These are phyloP conservation scores for Gossypium davidsonii DNA, from an alignment of 441 rosid genomes.

Conservation along the genomic window DNA sequence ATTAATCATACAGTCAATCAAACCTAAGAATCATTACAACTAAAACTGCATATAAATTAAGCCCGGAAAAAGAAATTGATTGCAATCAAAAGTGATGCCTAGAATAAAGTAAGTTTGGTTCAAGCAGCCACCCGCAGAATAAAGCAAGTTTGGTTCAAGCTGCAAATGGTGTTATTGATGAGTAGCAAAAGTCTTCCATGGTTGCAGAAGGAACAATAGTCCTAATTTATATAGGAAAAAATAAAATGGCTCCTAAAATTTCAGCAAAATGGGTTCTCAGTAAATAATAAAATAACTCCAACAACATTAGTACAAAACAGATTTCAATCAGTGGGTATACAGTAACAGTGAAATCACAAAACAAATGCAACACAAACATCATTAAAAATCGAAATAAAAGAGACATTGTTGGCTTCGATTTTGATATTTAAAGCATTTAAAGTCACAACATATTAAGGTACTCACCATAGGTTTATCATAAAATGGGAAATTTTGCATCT, in stretches of 20 bases:
- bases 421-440: background rate
- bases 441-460: background rate
- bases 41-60: background rate
- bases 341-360: background rate
- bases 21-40: slow-evolving; percentile 5
- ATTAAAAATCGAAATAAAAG: background rate
- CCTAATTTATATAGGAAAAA: background rate
- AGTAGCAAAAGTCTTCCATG: background rate
- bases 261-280: background rate
- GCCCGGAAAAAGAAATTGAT: background rate
- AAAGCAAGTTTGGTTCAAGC: background rate
- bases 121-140: background rate
- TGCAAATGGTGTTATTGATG: background rate
- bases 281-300: background rate
- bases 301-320: background rate
- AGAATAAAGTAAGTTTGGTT: background rate
- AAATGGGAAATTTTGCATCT: slow-evolving; percentile 95
- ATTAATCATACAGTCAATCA: slow-evolving; percentile 11
- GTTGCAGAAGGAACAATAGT: background rate
- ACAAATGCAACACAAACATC: background rate
- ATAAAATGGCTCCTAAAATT: background rate
- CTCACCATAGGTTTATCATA: slow-evolving; percentile 91
- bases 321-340: background rate
- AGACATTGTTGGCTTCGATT: background rate
- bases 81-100: background rate